Evolutionary conservation across 2,329 filamentous ascomycete genomes (phyloP).

Genomic region (Fusarium poae): DNA sequence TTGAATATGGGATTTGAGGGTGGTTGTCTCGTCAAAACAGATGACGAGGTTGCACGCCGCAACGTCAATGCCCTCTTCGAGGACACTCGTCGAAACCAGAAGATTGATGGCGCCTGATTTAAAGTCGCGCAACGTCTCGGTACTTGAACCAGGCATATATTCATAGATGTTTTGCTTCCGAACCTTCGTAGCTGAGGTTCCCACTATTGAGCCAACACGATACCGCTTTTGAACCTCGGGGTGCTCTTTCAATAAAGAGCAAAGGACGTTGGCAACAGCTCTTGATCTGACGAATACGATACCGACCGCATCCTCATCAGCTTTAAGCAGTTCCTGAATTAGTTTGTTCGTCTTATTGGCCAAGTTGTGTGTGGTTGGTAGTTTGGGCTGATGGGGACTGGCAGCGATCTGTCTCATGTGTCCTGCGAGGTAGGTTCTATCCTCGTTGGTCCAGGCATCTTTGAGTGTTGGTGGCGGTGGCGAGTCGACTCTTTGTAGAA

Average conservation of each 20-base stretch:
- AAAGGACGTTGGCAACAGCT: slow-evolving; percentile 70
- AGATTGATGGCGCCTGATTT: slow-evolving; percentile 67
- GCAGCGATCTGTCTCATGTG: slow-evolving; percentile 57
- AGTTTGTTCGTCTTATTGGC: slow-evolving; percentile 71
- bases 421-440: slow-evolving; percentile 68
- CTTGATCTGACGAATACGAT: slow-evolving; percentile 78
- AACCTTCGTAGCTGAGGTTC: slow-evolving; percentile 56
- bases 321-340: slow-evolving; percentile 62
- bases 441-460: slow-evolving; percentile 61
- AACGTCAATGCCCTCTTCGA: slow-evolving; percentile 77
- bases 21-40: slow-evolving; percentile 65
- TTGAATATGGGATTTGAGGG: slow-evolving; percentile 70
- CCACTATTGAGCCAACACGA: slow-evolving; percentile 67
- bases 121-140: slow-evolving; percentile 61
- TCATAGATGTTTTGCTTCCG: slow-evolving; percentile 59
- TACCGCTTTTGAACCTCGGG: slow-evolving; percentile 62
- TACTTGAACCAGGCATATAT: slow-evolving; percentile 51
- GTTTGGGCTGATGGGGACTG: slow-evolving; percentile 17
- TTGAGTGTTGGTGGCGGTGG: slow-evolving; percentile 43
- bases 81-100: slow-evolving; percentile 72
- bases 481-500: slow-evolving; percentile 46
- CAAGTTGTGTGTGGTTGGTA: slow-evolving; percentile 50
- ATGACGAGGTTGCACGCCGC: slow-evolving; percentile 73
- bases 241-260: slow-evolving; percentile 67
- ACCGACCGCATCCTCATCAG: slow-evolving; percentile 62